A percentile compares a stretch with the other conserved stretches of the same genome.
These are phyloP conservation scores for Lycium ferocissimum DNA, from an alignment of 257 asterid species.

Conservation along the genomic window DNA sequence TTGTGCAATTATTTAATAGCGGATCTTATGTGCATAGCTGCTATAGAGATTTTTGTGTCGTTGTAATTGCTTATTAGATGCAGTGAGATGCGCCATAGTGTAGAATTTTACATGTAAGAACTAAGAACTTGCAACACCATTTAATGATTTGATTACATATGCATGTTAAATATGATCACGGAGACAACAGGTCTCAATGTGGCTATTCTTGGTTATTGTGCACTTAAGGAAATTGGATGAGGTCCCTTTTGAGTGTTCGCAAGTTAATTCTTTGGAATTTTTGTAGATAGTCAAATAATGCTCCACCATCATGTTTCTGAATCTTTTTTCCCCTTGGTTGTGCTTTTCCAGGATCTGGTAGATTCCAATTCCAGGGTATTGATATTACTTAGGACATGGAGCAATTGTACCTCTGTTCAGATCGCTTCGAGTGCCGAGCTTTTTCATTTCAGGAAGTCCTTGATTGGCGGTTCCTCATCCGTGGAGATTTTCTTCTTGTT, in stretches of 20 bases:
- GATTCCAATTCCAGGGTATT: slow-evolving; percentile 54
- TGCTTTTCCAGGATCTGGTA: slow-evolving; percentile 57
- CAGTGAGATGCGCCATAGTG: slow-evolving; percentile 24
- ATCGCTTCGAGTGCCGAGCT: slow-evolving; percentile 65
- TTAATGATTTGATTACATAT: slow-evolving; percentile 8
- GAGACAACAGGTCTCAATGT: neutral
- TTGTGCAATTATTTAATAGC: neutral
- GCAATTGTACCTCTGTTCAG: slow-evolving; percentile 79
- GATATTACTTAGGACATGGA: slow-evolving; percentile 83
- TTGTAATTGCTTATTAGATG: neutral
- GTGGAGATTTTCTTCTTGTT: slow-evolving; percentile 83
- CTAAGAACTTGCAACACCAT: neutral
- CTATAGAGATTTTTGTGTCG: neutral
- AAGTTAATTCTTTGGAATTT: neutral
- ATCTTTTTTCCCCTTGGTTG: neutral
- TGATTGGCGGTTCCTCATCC: slow-evolving; percentile 79
- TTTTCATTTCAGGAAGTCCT: slow-evolving; percentile 89
- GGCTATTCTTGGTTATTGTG: neutral
- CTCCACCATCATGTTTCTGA: neutral
- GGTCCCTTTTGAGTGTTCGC: slow-evolving; percentile 1
- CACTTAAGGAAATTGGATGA: neutral
- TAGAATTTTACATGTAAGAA: neutral
- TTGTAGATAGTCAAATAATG: neutral
- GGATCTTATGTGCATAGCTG: slow-evolving; percentile 9
- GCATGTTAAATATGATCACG: slow-evolving; percentile 3